Conservation (phyloP, 371 early-diverging fungal genomes). For the Chytridiales sp. region DNA sequence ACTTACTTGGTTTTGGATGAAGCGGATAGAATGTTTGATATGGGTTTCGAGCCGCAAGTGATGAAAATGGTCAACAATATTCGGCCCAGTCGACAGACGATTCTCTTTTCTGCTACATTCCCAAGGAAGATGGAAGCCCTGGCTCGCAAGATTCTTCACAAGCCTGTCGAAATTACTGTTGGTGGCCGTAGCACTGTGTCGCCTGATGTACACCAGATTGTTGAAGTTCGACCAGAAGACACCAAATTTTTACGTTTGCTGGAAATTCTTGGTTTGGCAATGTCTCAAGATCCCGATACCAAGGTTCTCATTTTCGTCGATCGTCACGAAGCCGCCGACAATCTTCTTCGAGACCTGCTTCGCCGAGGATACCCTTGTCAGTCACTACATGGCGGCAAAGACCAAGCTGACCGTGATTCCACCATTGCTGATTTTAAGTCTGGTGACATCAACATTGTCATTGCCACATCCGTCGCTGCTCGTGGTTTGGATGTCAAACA, state of each 20-base stretch:
- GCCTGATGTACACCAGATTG: constrained; percentile 84
- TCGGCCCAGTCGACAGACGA: constrained; percentile 90
- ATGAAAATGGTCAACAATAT: constrained; percentile 95
- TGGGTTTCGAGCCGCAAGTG: constrained; percentile 98
- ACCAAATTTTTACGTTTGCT: constrained; percentile 88
- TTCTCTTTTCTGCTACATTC: constrained; percentile 96
- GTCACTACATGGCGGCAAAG: constrained; percentile 96
- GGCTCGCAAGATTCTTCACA: constrained; percentile 86
- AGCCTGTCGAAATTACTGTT: constrained; percentile 92
- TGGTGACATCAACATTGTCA: constrained; percentile 82
- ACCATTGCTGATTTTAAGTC: constrained; percentile 92
- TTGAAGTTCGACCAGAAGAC: constrained; percentile 83
- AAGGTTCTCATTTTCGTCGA: constrained; percentile 91
- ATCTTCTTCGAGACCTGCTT: constrained; percentile 78
- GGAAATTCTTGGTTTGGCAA: constrained; percentile 82
- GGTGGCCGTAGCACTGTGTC: constrained; percentile 90
- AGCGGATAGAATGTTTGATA: constrained; percentile 76
- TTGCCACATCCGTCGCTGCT: constrained; percentile 99
- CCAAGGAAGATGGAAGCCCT: constrained; percentile 97
- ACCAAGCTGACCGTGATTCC: constrained; percentile 93
- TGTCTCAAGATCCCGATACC: constrained; percentile 52
- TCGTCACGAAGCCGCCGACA: constrained; percentile 93
- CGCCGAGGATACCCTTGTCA: constrained; percentile 88
- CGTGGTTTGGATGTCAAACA: constrained; percentile 98
- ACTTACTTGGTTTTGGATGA: constrained; percentile 99